phyloP scores from a whole-genome alignment of 1,139 yeast species.

The Candida mesenterica region DNA sequence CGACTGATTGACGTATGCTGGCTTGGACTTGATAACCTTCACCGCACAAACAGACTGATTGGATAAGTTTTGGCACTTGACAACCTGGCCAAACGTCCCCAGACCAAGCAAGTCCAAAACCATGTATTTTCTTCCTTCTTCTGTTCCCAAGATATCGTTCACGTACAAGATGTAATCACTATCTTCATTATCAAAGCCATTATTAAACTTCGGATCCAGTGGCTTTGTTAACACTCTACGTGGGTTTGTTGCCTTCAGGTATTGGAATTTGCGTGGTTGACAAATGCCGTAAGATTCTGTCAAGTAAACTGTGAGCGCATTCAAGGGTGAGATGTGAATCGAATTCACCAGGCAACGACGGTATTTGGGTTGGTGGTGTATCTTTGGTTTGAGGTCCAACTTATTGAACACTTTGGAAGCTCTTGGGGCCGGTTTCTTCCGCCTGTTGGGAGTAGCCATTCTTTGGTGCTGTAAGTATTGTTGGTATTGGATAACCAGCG shows the following conservation, averaged over 20 bases:
- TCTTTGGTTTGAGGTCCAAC: constrained; percentile 61
- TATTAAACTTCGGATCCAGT: constrained; percentile 74
- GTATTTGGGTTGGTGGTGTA: constrained; percentile 68
- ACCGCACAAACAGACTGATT: constrained; percentile 93
- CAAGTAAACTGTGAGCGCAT: constrained; percentile 75
- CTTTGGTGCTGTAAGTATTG: constrained; percentile 33
- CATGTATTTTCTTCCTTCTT: constrained; percentile 82
- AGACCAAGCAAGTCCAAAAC: constrained; percentile 91
- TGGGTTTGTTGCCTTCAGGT: constrained; percentile 84
- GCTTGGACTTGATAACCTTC: constrained; percentile 88
- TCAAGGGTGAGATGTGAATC: constrained; percentile 79
- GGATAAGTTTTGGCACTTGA: constrained; percentile 87
- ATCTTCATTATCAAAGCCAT: constrained; percentile 85
- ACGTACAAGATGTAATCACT: constrained; percentile 91
- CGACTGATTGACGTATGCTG: constrained; percentile 89
- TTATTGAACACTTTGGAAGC: constrained; percentile 37
- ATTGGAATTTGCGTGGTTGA: constrained; percentile 77
- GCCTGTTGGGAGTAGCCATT: constrained; percentile 11
- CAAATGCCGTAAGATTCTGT: constrained; percentile 83
- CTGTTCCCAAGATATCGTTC: constrained; percentile 86
- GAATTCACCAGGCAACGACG: constrained; percentile 80
- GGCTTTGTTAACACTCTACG: constrained; percentile 92
- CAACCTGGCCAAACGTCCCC: constrained; percentile 98
- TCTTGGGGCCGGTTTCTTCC: constrained; percentile 37
- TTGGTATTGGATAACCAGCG: constrained; percentile 38